A percentile compares a stretch with the other conserved stretches of the same genome.
These are phyloP conservation scores for Talaromyces sp. DNA, from an alignment of 2,329 filamentous ascomycete genomes.

Conservation along the genomic window DNA sequence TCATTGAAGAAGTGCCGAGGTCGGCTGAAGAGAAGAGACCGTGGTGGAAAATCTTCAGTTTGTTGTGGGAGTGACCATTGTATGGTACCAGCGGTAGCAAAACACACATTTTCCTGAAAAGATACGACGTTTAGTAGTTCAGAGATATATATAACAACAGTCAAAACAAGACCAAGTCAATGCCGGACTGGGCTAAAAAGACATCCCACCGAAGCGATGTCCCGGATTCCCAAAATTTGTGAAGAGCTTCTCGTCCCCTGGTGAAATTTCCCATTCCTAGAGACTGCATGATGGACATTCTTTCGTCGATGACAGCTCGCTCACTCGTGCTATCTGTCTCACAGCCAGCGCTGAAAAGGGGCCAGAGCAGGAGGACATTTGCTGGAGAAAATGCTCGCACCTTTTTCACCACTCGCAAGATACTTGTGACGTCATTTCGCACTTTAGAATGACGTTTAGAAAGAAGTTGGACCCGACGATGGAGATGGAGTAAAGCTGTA, in stretches of 20 bases:
- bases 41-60: slow-evolving; percentile 1
- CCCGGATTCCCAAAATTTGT: slow-evolving; percentile 17
- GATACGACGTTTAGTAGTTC: too few relatives aligned
- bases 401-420: slow-evolving; percentile 14
- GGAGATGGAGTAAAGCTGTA: slow-evolving; percentile 22
- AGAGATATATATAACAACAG: too few relatives aligned
- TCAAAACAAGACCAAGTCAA: slow-evolving; percentile 22
- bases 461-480: slow-evolving; percentile 19
- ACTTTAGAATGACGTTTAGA: slow-evolving; percentile 16
- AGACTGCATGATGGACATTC: slow-evolving; percentile 23
- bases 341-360: slow-evolving; percentile 27
- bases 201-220: slow-evolving; percentile 17
- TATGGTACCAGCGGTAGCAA: not conserved
- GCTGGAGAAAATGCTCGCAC: slow-evolving; percentile 19
- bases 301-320: slow-evolving; percentile 15
- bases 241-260: slow-evolving; percentile 16
- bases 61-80: not conserved
- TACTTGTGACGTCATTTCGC: slow-evolving; percentile 14
- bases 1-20: slow-evolving; percentile 1
- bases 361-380: slow-evolving; percentile 26
- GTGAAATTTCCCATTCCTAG: slow-evolving; percentile 26
- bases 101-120: too few relatives aligned
- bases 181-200: slow-evolving; percentile 15
- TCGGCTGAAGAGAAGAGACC: not conserved
- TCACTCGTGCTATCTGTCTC: slow-evolving; percentile 18